Evolutionary conservation across 2,329 filamentous ascomycete genomes (phyloP).

Genomic region (Cercospora zeina): DNA sequence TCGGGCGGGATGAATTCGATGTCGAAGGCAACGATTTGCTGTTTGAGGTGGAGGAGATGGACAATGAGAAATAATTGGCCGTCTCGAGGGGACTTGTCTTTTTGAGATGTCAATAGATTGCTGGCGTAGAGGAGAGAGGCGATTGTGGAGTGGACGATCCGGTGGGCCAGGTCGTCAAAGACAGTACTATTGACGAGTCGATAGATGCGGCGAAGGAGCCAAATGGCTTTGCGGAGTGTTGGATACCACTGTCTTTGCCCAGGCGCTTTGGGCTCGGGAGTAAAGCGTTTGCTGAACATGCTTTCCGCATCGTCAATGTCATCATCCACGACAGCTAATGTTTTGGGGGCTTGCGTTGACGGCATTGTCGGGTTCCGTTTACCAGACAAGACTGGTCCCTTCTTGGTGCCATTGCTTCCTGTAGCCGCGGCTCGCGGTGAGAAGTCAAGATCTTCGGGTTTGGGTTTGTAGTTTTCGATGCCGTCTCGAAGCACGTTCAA

Average conservation of each 20-base stretch:
- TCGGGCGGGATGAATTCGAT: conserved; percentile 74
- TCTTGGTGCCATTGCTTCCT: conserved; percentile 35
- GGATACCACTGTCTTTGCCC: conserved; percentile 58
- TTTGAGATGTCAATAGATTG: conserved; percentile 59
- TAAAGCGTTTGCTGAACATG: conserved; percentile 37
- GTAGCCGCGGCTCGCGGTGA: conserved; percentile 46
- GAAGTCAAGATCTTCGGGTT: conserved; percentile 65
- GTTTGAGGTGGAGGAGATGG: conserved; percentile 91
- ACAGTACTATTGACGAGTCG: conserved; percentile 68
- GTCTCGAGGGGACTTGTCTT: conserved; percentile 62
- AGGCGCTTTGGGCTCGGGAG: conserved; percentile 18
- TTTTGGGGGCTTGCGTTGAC: conserved; percentile 49
- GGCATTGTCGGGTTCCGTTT: conserved; percentile 42
- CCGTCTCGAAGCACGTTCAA: conserved; percentile 64
- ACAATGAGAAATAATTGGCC: conserved; percentile 90
- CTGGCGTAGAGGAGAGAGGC: conserved; percentile 77
- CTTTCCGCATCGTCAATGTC: conserved; percentile 56
- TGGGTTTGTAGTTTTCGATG: conserved; percentile 66
- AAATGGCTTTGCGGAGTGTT: conserved; percentile 66
- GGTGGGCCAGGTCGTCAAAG: conserved; percentile 71
- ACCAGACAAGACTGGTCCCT: conserved; percentile 54
- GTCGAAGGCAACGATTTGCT: conserved; percentile 92
- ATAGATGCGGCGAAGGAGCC: conserved; percentile 68
- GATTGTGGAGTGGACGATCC: conserved; percentile 88
- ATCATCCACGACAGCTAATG: conserved; percentile 55